phyloP scores from a whole-genome alignment of 306 rosid genomes.

The Sesbania bispinosa region DNA sequence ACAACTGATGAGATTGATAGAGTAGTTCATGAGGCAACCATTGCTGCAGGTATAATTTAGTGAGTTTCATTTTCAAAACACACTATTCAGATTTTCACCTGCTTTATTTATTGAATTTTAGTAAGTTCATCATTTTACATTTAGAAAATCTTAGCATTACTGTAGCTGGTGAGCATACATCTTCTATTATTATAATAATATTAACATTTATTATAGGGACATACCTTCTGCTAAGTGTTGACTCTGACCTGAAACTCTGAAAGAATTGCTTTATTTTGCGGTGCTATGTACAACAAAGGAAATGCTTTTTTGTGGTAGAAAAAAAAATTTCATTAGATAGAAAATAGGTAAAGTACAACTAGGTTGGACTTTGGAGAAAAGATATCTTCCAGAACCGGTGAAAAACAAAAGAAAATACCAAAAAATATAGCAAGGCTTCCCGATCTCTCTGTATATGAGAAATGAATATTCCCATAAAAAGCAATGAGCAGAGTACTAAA shows the following conservation, averaged over 20 bases:
- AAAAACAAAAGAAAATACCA: neutral
- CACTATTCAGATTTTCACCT: neutral
- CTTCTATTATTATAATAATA: neutral
- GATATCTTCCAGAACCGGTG: neutral
- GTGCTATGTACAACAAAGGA: neutral
- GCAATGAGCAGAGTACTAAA: neutral
- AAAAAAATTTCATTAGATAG: neutral
- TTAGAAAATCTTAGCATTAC: neutral
- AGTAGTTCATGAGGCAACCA: slow-evolving; percentile 90
- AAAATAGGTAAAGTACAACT: neutral
- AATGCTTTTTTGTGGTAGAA: neutral
- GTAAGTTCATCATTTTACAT: neutral
- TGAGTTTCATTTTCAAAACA: neutral
- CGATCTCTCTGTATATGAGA: neutral
- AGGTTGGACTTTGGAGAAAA: neutral
- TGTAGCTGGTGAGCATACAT: neutral
- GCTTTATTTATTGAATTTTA: neutral
- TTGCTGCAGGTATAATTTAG: slow-evolving; percentile 67
- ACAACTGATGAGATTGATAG: slow-evolving; percentile 93
- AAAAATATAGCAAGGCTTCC: neutral
- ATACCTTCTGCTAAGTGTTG: neutral
- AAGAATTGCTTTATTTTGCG: neutral
- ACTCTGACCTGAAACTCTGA: neutral
- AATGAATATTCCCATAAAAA: neutral
- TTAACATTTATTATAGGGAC: neutral